These are phyloP conservation scores for Graphilbum fragrans DNA, from an alignment of 2,329 filamentous ascomycete species.

Conservation along the genomic window DNA sequence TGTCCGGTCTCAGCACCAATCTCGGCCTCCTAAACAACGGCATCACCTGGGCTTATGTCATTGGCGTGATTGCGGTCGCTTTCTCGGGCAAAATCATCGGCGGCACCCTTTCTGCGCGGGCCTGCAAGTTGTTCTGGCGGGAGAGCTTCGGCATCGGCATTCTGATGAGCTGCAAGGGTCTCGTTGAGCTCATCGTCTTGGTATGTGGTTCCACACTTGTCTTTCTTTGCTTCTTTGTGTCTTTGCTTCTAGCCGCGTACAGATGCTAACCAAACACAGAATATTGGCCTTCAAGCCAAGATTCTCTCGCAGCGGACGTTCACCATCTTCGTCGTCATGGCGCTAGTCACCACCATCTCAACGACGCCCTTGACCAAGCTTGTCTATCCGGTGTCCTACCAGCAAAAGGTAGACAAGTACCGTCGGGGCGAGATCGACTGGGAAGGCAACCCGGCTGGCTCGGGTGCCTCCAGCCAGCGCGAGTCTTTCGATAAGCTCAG, in stretches of 20 bases:
- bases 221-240: not conserved
- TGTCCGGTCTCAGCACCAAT: conserved; percentile 82
- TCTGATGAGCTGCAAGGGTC: conserved; percentile 92
- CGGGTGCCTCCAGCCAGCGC: conserved; percentile 12
- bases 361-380: conserved; percentile 65
- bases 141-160: conserved; percentile 81
- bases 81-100: conserved; percentile 79
- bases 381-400: conserved; percentile 59
- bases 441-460: conserved; percentile 38
- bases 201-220: conserved; percentile 46
- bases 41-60: conserved; percentile 78
- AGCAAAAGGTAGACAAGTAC: conserved; percentile 40
- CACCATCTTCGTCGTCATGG: conserved; percentile 93
- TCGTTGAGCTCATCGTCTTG: conserved; percentile 90
- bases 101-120: conserved; percentile 63
- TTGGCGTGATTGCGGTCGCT: conserved; percentile 70
- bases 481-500: conserved; percentile 18
- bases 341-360: conserved; percentile 69
- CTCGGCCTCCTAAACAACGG: conserved; percentile 72
- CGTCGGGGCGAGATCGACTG: conserved; percentile 84
- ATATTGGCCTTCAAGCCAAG: conserved; percentile 67
- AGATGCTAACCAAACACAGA: conserved; percentile 22
- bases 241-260: not conserved
- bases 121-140: conserved; percentile 74
- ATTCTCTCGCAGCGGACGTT: conserved; percentile 75